A percentile compares a stretch with the other conserved stretches of the same genome.
Evolutionary conservation across 148 eudicot genomes (phyloP).

Genomic region (Cornus suecica): DNA sequence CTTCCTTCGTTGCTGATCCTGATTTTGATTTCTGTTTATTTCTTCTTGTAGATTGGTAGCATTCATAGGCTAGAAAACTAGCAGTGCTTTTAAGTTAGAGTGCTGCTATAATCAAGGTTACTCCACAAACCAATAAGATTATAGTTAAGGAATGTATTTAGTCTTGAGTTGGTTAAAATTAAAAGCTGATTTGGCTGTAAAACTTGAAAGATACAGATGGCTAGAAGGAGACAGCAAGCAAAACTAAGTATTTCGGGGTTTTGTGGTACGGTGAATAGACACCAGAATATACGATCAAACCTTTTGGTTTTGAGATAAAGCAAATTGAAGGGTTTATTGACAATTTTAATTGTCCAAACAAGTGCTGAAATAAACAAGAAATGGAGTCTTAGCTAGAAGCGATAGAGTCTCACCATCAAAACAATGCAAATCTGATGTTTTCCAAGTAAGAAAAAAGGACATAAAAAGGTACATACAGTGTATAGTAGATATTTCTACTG

Average conservation of each 20-base stretch:
- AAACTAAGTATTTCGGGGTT: not conserved
- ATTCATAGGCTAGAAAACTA: too few relatives aligned
- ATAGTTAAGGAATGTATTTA: not conserved
- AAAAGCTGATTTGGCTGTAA: not conserved
- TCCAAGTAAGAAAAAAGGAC: not conserved
- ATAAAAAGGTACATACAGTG: too few relatives aligned
- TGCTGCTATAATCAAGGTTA: not conserved
- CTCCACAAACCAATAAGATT: not conserved
- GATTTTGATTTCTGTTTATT: not conserved
- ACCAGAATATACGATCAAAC: not conserved
- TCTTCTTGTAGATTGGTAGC: not conserved
- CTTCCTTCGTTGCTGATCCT: not conserved
- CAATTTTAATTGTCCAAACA: not conserved
- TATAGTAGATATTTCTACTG: too few relatives aligned
- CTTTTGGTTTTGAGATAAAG: not conserved
- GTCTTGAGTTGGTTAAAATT: not conserved
- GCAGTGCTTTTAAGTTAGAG: too few relatives aligned
- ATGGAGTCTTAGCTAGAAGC: not conserved
- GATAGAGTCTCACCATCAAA: too few relatives aligned
- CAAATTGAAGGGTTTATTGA: not conserved
- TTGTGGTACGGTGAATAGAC: not conserved
- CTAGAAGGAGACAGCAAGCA: not conserved
- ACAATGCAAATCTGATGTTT: not conserved
- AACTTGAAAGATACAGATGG: not conserved
- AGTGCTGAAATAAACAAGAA: not conserved